Conservation (phyloP, 129 eudicot genomes). For the Lactuca saligna region DNA sequence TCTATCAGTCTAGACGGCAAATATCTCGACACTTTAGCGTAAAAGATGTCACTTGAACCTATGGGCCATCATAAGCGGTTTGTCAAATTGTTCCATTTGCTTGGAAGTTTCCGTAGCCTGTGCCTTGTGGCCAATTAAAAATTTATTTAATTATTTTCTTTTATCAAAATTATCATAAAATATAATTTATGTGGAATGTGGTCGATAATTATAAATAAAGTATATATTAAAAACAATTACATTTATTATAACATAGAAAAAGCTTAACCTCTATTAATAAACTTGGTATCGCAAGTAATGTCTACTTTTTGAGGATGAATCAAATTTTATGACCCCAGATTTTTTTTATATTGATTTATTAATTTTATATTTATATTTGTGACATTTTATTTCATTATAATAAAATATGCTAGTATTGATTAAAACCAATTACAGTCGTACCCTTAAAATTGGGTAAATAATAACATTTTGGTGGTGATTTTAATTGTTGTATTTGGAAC, state of each 20-base stretch:
- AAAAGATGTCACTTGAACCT: neutral
- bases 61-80: conserved; percentile 2
- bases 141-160: neutral
- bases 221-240: neutral
- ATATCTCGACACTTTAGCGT: too few relatives aligned
- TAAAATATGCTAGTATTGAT: neutral
- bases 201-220: neutral
- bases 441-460: neutral
- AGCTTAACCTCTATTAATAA: neutral
- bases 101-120: conserved; percentile 13
- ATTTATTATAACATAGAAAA: neutral
- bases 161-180: neutral
- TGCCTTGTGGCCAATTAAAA: conserved; percentile 22
- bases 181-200: conserved; percentile 13
- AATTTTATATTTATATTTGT: too few relatives aligned
- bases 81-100: conserved; percentile 13
- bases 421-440: neutral
- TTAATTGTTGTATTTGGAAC: neutral
- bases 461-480: too few relatives aligned
- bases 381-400: too few relatives aligned
- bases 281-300: conserved; percentile 12
- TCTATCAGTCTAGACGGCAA: too few relatives aligned
- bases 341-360: neutral
- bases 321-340: conserved; percentile 2
- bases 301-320: conserved; percentile 8